These are phyloP conservation scores for Salix purpurea DNA, from an alignment of 345 rosid species.

Conservation along the genomic window DNA sequence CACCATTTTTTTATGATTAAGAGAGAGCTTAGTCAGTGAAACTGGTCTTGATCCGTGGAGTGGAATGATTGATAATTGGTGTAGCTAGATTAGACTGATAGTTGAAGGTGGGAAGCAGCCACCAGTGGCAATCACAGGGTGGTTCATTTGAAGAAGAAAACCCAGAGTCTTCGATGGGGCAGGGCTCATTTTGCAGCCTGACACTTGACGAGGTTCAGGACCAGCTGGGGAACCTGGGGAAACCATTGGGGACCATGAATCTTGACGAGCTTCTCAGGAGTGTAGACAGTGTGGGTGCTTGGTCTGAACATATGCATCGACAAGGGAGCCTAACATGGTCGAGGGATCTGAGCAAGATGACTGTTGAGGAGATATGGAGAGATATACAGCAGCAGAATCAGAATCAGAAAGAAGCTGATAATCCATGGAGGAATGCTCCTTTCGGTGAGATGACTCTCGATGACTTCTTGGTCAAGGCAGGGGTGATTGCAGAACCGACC, in stretches of 20 bases:
- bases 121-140: not conserved
- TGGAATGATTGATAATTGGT: not conserved
- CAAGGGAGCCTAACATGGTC: not conserved
- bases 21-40: too few species aligned
- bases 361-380: not conserved
- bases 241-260: not conserved
- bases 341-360: not conserved
- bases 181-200: not conserved
- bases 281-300: not conserved
- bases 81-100: not conserved
- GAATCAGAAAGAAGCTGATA: not conserved
- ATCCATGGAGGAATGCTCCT: not conserved
- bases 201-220: not conserved
- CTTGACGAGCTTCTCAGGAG: not conserved
- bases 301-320: not conserved
- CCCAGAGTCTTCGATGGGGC: not conserved
- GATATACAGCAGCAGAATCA: not conserved
- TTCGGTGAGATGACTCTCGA: not conserved
- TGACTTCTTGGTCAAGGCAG: not conserved
- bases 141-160: not conserved
- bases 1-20: too few species aligned
- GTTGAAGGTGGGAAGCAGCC: not conserved
- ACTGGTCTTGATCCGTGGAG: not conserved
- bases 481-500: not conserved
- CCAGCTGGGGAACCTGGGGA: not conserved